phyloP scores from a whole-genome alignment of 2,329 filamentous ascomycete species.

The Dothiorella sarmentorum region DNA sequence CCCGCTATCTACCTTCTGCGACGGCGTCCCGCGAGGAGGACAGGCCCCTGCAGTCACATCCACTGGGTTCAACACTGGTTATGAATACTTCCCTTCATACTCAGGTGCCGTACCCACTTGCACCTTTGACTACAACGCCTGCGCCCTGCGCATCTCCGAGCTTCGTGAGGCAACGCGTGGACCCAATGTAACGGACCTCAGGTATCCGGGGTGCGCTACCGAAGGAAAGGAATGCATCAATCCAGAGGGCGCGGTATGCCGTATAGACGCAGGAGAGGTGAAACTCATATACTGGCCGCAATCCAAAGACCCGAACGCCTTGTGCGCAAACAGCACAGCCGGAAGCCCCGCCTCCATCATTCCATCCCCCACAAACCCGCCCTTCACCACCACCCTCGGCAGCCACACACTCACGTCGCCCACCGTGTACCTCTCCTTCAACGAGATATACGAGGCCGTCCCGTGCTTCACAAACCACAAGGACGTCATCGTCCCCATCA shows the following conservation, averaged over 20 bases:
- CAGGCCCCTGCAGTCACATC: background rate
- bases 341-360: background rate
- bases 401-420: background rate
- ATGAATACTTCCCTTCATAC: background rate
- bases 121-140: conserved; percentile 1
- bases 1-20: conserved; percentile 3
- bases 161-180: background rate
- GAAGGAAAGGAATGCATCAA: background rate
- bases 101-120: background rate
- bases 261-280: background rate
- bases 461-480: background rate
- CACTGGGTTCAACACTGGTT: background rate
- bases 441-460: background rate
- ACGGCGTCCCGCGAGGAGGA: background rate
- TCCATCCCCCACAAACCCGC: background rate
- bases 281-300: conserved; percentile 8
- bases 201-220: background rate
- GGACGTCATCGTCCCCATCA: background rate
- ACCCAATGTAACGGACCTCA: background rate
- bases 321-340: background rate
- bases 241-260: background rate
- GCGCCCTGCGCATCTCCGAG: background rate
- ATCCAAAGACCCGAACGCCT: background rate
- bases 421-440: conserved; percentile 2
- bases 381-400: background rate